Percentiles rank a stretch among this genome's conserved stretches.
These are phyloP conservation scores for Aspergillus oerlinghausenensis DNA, from an alignment of 2,329 filamentous ascomycete genomes.

Conservation along the genomic window DNA sequence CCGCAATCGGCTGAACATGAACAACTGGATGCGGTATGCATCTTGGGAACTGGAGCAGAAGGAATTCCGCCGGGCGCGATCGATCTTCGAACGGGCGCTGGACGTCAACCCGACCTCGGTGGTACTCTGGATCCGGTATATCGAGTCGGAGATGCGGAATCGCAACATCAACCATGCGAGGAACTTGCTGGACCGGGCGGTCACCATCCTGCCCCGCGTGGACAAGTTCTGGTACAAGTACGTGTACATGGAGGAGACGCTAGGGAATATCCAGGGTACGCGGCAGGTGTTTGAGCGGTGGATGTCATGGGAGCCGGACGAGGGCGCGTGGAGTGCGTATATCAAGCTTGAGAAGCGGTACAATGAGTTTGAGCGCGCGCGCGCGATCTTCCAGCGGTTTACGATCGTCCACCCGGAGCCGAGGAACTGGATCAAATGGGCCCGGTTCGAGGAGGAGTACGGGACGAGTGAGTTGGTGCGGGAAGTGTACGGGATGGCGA, in stretches of 20 bases:
- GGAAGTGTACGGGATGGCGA: constrained; percentile 82
- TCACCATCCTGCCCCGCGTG: constrained; percentile 81
- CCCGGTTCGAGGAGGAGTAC: constrained; percentile 92
- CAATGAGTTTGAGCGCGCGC: constrained; percentile 82
- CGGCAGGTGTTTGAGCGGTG: constrained; percentile 94
- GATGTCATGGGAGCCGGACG: constrained; percentile 98
- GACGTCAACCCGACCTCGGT: constrained; percentile 87
- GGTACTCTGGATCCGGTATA: constrained; percentile 84
- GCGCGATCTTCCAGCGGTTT: constrained; percentile 84
- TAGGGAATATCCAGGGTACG: constrained; percentile 88
- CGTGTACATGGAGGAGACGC: constrained; percentile 97
- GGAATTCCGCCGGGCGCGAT: constrained; percentile 85
- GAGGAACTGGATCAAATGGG: constrained; percentile 98
- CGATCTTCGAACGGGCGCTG: constrained; percentile 89
- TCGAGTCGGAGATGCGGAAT: constrained; percentile 93
- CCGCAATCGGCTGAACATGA: constrained; percentile 90
- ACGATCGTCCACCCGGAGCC: constrained; percentile 91
- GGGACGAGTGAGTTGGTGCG: constrained; percentile 88
- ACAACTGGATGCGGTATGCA: constrained; percentile 98
- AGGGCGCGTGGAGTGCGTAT: constrained; percentile 91
- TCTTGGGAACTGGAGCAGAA: constrained; percentile 98
- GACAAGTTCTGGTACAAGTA: constrained; percentile 99
- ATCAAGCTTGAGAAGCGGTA: constrained; percentile 97
- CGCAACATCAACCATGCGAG: constrained; percentile 95
- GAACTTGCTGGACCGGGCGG: constrained; percentile 90